Evolutionary conservation across 2,329 filamentous ascomycete species (phyloP), one percentile per base, ranked within the genome.

Genomic region (Phyllosticta citrichinensis): DNA sequence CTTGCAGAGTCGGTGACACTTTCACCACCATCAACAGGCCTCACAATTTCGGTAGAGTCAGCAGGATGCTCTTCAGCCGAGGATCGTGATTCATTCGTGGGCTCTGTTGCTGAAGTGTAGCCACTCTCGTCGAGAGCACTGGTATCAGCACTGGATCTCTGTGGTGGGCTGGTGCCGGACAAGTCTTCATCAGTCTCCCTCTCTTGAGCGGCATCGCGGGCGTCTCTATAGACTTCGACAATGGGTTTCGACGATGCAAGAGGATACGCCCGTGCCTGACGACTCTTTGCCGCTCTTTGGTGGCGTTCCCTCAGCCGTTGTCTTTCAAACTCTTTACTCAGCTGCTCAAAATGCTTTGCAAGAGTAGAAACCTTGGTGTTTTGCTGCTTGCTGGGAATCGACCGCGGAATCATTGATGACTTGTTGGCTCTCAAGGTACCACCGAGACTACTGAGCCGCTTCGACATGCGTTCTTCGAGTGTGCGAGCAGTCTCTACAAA

Each of bases 271-370:
- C 92, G 84, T 14, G 90, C 89, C 71, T 85, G 83, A 52, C 84
- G 82, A 70, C 88, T 86, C 69, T 87, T 91, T 54, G 89, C 88
- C 25, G 90, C 89, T 62, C 90, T 81, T 71, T 91, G 88, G 68
- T 87, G 87, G 65, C 89, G 85, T 72, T 97, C 93, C 56, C 89
- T 87, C 66, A 95, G 83, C 53, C 94, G 84, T 74, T 99, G 93
- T 68, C 93, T 96, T 70, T 97, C 91, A 66, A 99, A 99, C 70
- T 99, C 95, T 24, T 92, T 87, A 67, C 91, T 97, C 61, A 99
- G 80, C 72, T 97, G 92, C 73, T 99, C 95, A 70, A 99, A 97
- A 72, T 97, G 94, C 67, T 90, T 90, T 19, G 94, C 91, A 56
- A 99, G 80, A n/a, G 87, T 91, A 9, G 91, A 95, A 2, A 99